Percentiles rank a stretch among this genome's conserved stretches.
Evolutionary conservation across 148 eudicot species (phyloP).

Genomic region (Chenopodium album): DNA sequence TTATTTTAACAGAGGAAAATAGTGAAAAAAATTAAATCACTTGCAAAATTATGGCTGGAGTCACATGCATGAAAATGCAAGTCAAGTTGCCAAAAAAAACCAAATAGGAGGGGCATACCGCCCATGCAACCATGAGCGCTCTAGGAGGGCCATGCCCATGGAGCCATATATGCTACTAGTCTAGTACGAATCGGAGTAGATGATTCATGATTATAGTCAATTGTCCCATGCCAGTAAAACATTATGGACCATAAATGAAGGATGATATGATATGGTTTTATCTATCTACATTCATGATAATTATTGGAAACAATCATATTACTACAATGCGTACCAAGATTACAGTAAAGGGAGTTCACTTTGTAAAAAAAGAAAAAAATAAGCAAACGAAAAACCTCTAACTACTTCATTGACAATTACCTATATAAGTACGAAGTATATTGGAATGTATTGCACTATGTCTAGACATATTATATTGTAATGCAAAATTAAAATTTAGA

Average conservation of each 20-base stretch:
- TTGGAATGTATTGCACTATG: too few species aligned
- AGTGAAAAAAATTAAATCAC: too few species aligned
- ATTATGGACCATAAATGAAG: background rate
- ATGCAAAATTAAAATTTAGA: too few species aligned
- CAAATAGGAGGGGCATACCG: background rate
- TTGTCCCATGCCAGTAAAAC: background rate
- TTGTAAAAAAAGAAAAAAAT: too few species aligned
- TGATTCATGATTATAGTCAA: background rate
- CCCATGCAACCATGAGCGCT: background rate
- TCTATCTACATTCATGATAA: background rate
- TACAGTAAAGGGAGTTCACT: too few species aligned
- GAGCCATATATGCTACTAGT: background rate
- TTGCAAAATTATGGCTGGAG: too few species aligned
- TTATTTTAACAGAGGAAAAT: too few species aligned
- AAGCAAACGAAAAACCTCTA: too few species aligned
- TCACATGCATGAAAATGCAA: background rate
- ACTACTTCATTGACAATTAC: too few species aligned
- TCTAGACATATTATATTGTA: too few species aligned
- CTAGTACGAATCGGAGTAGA: background rate
- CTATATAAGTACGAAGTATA: too few species aligned
- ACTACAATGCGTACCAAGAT: too few species aligned
- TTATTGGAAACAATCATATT: background rate
- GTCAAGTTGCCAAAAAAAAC: constrained; percentile 11
- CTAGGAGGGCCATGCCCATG: background rate
- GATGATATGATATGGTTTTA: background rate